phyloP scores from a whole-genome alignment of 2,329 filamentous ascomycete species.

The Colletotrichum navitas region DNA sequence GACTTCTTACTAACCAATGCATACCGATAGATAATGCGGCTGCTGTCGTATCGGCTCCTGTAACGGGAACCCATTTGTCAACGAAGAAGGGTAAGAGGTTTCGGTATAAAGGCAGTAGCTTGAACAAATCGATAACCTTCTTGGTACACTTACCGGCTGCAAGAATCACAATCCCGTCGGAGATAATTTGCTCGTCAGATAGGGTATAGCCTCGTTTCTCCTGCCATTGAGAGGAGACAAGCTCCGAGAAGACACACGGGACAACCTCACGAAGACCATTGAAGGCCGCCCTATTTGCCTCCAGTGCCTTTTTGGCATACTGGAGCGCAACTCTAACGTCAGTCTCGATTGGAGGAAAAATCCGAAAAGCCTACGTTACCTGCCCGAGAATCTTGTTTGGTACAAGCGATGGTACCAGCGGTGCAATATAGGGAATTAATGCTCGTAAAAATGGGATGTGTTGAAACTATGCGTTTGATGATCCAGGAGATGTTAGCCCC shows the following conservation, averaged over 20 bases:
- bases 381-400: conserved; percentile 26
- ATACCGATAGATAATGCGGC: conserved; percentile 21
- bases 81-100: too few species aligned
- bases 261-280: background rate
- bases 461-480: conserved; percentile 8
- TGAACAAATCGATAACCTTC: too few species aligned
- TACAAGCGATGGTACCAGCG: conserved; percentile 7
- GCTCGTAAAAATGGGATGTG: conserved; percentile 13
- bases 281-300: background rate
- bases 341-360: background rate
- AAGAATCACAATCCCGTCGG: conserved; percentile 20
- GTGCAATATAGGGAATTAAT: conserved; percentile 23
- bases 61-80: too few species aligned
- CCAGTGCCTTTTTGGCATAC: conserved; percentile 12
- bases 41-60: conserved; percentile 25
- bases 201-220: conserved; percentile 17
- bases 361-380: too few species aligned
- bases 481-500: too few species aligned
- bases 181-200: conserved; percentile 17
- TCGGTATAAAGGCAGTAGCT: too few species aligned
- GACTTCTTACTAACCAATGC: background rate
- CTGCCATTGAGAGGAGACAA: conserved; percentile 5
- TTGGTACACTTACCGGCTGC: conserved; percentile 19
- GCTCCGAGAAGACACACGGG: background rate
- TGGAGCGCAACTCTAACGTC: background rate